Base-by-base conservation (phyloP, 257 asterid genomes). In the Nicotiana paniculata region DNA sequence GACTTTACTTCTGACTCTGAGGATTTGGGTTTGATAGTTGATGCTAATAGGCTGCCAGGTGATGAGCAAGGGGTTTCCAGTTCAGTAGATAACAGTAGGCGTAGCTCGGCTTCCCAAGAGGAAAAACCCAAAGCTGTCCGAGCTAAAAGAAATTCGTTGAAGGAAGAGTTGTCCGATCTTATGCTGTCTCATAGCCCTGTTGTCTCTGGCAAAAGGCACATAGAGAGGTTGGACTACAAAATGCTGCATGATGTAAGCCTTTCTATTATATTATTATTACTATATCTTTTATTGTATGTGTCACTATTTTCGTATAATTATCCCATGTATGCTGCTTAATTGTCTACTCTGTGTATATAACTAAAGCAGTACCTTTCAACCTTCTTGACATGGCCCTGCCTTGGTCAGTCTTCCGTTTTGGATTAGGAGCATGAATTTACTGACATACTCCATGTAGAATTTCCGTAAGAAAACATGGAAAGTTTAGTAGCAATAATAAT, bases 1-100 rank as follows among this genome's bases (percentile, higher is more conserved):
- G 99, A 93, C 88, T 93, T 96, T 87, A 83, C 97, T 57, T 96
- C 98, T 33, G 99, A 94, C 81, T 93, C 97, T 1, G 98, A 96
- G 90, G 95, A 96, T 92, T 89, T 93, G 26, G 91, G 79, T 83
- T 88, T 87, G 81, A 83, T 90, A 65, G 84, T 91, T 84, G 88
- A 88, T 85, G 95, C 87, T 80, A 91, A 85, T 43, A 65, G 83
- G 64, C 66, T 59, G n/a, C 77, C 57, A 39, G 90, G 81, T 57
- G 80, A 89, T 59, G 90, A 89, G 85, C 85, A 69, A 72, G 80
- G 84, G 21, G 70, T 82, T 63, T 77, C 85, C 39, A 75, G 90
- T 32, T 64, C 85, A 51, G 48, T 79, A 62, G 85, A 84, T 78
- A 77, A 76, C 7, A 57, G 61, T 51, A 77, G 74, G 33, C 82